Base-by-base conservation (phyloP, 148 eudicot genomes). In the Simmondsia chinensis region DNA sequence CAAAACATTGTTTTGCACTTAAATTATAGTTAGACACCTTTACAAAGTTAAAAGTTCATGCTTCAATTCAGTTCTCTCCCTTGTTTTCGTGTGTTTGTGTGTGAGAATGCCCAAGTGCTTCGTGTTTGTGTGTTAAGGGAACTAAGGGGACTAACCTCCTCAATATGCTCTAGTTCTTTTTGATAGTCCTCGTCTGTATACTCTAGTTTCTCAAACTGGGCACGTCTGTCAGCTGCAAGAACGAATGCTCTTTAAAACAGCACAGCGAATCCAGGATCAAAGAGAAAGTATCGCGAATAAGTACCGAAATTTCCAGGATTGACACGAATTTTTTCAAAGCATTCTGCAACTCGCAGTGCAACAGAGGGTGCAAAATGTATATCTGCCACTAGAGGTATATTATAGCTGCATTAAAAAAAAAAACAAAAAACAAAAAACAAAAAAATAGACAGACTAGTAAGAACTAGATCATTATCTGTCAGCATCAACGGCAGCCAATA, bases 301-400 rank as follows among this genome's bases (percentile, higher is more conserved):
- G 46, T 79, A 89, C 97, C 97, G 64, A 89, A 89, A 63, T 89
- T 89, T 49, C 97, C 97, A 9, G 97, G 97, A 63, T 91, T 91
- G 48, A 91, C 95, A 60, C 97, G 95, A 49, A 91, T 91, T 76
- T 89, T 91, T 12, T 91, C 97, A 50, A 91, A 91, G 66, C 95
- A 91, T 74, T 91, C 97, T 32, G 95, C 80, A 53, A 91, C 94
- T 33, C 97, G 77, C 77, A 91, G 17, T 30, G 97, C 97, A 57
- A 91, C 68, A 18, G 95, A 59, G 53, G 97, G 97, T 28, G 97
- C 97, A 70, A 91, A 91, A 64, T 91, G 97, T 63, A 85, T 85
- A 65, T 91, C 97, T 20, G 97, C 97, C 43, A 85, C 97, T 35
- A 85, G 75, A 51, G 97, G 97, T 55, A 91, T 91, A 59, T 74